Percentiles rank a stretch among this genome's conserved stretches.
Evolutionary conservation across 2,329 filamentous ascomycete genomes (phyloP).

Genomic region (Rhexocercosporidium sp.): DNA sequence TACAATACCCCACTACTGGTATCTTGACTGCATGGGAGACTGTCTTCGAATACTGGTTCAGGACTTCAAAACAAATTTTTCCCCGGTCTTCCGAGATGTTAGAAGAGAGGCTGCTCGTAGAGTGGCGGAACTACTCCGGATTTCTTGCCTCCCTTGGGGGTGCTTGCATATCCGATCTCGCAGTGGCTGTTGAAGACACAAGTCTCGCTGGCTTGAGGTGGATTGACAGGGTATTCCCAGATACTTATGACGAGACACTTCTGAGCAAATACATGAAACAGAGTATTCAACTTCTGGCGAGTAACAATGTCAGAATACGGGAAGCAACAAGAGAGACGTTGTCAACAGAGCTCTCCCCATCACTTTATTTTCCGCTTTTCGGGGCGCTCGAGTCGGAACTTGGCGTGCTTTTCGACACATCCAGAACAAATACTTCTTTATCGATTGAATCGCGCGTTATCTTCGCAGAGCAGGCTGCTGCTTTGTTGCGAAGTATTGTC

Average conservation of each 20-base stretch:
- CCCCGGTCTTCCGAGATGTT: slow-evolving; percentile 54
- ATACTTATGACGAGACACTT: slow-evolving; percentile 64
- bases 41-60: slow-evolving; percentile 68
- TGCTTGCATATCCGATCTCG: slow-evolving; percentile 66
- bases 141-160: slow-evolving; percentile 71
- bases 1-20: slow-evolving; percentile 68
- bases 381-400: slow-evolving; percentile 69
- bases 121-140: slow-evolving; percentile 73
- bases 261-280: slow-evolving; percentile 65
- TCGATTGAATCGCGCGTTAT: slow-evolving; percentile 65
- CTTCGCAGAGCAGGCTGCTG: slow-evolving; percentile 71
- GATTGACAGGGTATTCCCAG: slow-evolving; percentile 62
- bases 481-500: slow-evolving; percentile 66
- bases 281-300: slow-evolving; percentile 69
- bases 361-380: slow-evolving; percentile 67
- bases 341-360: slow-evolving; percentile 66
- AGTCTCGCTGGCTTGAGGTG: slow-evolving; percentile 62
- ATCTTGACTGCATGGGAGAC: slow-evolving; percentile 71
- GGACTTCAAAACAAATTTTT: slow-evolving; percentile 67
- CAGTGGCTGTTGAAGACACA: slow-evolving; percentile 60
- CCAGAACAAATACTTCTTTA: slow-evolving; percentile 54
- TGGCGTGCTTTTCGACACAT: slow-evolving; percentile 64
- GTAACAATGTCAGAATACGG: slow-evolving; percentile 66
- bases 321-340: slow-evolving; percentile 71
- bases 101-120: slow-evolving; percentile 61